Base-by-base conservation (phyloP, 805 yeast species). In the Suhomyces xylopsoci region DNA sequence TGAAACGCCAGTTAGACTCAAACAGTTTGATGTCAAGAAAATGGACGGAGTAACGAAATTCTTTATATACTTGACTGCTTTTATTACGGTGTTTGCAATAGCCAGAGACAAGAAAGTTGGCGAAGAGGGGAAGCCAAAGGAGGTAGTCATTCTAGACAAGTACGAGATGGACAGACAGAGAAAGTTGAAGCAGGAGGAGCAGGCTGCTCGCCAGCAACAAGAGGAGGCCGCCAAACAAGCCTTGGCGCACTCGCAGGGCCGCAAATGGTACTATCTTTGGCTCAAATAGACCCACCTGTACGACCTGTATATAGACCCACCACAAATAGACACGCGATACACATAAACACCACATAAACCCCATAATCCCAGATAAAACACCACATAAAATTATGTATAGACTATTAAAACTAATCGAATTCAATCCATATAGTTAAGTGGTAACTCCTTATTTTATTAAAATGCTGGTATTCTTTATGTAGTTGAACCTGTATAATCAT, bases 31-130 rank as follows among this genome's bases (percentile, higher is more conserved):
- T 61, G 68, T 77, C 12, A 74, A 74, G 56, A 76, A 65, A 50
- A 67, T 85, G 71, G 89, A 86, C 59, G 83, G 85, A 0, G 73
- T 79, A 28, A 80, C 84, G 44, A 82, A 81, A 59, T 63, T 77
- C 12, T 76, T 85, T 30, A 68, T 85, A 2, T 81, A 81, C 56
- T 48, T 79, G 20, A 74, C 81, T 2, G 64, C 76, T 0, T 56
- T 82, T 15, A 71, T 86, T 7, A 69, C 80, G 2, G 60, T 81
- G 49, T 58, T 79, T 41, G 88, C 87, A 7, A 66, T 82, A 47
- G 78, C 77, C 54, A 73, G 85, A 58, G 91, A 86, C 62, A 79
- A 80, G 62, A 67, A 64, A 17, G 63, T 74, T 41, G 83, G 81
- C 17, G 80, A 78, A 59, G 76, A 62, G 44, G 71, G 76, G 15